These are phyloP conservation scores for Acanthamoeba lenticulata DNA, from an alignment of 208 protist species.

Conservation along the genomic window DNA sequence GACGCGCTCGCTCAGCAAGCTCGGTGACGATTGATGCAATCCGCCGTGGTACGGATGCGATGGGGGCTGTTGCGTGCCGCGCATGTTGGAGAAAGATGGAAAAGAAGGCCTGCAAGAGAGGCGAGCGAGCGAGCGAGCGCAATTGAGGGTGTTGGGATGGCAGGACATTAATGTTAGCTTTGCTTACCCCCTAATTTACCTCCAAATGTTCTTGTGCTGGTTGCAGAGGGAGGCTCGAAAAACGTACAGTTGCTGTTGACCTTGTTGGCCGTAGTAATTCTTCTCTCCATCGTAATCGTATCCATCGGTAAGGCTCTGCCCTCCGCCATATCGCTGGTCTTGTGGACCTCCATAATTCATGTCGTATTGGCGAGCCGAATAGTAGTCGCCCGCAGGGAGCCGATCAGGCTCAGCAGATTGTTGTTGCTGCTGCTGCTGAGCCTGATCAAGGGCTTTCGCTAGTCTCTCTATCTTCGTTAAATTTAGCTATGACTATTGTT, in stretches of 20 bases:
- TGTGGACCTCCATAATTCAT: slow-evolving; percentile 4
- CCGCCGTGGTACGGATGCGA: not conserved
- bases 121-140: not conserved
- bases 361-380: not conserved
- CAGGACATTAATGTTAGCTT: not conserved
- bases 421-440: not conserved
- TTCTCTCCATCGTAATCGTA: slow-evolving; percentile 24
- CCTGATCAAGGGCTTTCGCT: too few relatives aligned
- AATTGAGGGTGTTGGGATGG: not conserved
- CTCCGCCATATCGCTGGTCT: not conserved
- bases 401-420: not conserved
- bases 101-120: not conserved
- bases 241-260: slow-evolving; percentile 9
- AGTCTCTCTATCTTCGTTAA: too few relatives aligned
- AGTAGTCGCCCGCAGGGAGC: not conserved
- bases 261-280: not conserved
- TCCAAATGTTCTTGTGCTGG: not conserved
- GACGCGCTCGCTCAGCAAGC: not conserved
- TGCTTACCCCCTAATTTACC: not conserved
- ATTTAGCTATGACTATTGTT: too few relatives aligned
- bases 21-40: not conserved
- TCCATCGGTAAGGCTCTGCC: not conserved
- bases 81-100: not conserved
- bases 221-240: not conserved
- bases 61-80: not conserved